Evolutionary conservation across 495 filamentous ascomycete genomes (phyloP), one percentile per base, ranked within the genome.

Genomic region (Neurospora cerealis): DNA sequence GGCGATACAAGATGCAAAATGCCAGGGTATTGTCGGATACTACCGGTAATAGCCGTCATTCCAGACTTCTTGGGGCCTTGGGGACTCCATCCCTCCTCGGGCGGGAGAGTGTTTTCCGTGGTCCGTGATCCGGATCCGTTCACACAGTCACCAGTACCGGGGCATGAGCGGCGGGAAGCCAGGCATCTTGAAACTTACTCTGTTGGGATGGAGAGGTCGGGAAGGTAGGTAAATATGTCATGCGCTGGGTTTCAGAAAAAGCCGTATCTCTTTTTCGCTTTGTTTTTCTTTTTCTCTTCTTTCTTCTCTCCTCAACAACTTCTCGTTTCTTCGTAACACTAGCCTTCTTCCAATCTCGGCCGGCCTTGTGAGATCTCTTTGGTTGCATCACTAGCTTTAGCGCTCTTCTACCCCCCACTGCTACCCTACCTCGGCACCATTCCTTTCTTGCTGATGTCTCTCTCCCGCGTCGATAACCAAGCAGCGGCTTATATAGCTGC

Each of bases 401-500:
- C 54, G 28, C 54, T 66, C 54, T 32, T 66, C 54, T 66, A 66
- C 54, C 54, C 54, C 54, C 24, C 54, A 66, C 54, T 66, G 54
- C 54, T 66, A 66, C 54, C 54, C 54, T 66, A 66, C 54, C 28
- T 62, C 54, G 54, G 54, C 54, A 66, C 54, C 28, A 66, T 28
- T 54, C 38, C 41, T 41, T 41, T 28, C 28, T 19, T 28, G 21
- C 69, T 71, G n/a, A 78, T 78, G 70, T 48, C 77, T 39, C 73
- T 74, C 37, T 74, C 77, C n/a, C 36, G 15, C 69, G 19, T 75
- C 73, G 74, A 32, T 40, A 72, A 77, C 76, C 34, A 69, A 32
- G 40, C 71, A 36, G 71, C 54, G 28, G 54, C 54, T 34, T 66
- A 72, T 36, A 37, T 46, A 48, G 73, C 75, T 48, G 70, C 73